Base-by-base conservation (phyloP, 2,329 filamentous ascomycete species). In the Cylindrodendrum hubeiense region DNA sequence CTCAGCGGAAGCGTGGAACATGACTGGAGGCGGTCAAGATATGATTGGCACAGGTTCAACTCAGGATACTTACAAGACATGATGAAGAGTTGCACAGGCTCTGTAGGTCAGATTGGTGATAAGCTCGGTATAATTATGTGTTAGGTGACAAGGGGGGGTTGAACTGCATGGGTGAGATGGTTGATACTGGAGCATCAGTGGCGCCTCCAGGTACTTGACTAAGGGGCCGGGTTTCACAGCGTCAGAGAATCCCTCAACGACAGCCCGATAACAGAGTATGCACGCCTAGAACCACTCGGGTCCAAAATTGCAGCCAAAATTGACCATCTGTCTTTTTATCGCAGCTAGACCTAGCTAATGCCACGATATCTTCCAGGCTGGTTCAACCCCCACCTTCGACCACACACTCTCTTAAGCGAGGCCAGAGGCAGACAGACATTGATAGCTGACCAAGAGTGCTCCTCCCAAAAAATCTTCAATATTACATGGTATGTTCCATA, bases 1-100 rank as follows among this genome's bases (percentile, higher is more conserved):
- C 33, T 76, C 79, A 30, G 79, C 79, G 6, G 80, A 82, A 39
- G 80, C 81, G 66, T 76, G 83, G 71, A 88, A 79, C 78, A 87
- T 75, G 39, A 74, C 75, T 78, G 24, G 34, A 10, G 22, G 22
- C 21, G 15, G 58, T 54, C 58, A 61, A 30, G n/a, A 30, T n/a
- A 15, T 21, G 28, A 17, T 15, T 12, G 13, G 5, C 3, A n/a
- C 4, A 21, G 30, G 10, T 15, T n/a, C n/a, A 21, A 17, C 15
- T 21, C 28, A 17, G 19, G n/a, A 12, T 44, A 46, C 58, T 37
- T 37, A 61, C 58, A 49, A 24, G 62, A 39, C 34, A 66, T 49
- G 43, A 24, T 59, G 19, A 30, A 9, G 17, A 33, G n/a, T 50
- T 33, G 47, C n/a, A 50, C 28, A 19, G 28, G 47, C 21, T 50